These are phyloP conservation scores for Jaltomata sinuosa DNA, from an alignment of 257 asterid species.

Conservation along the genomic window DNA sequence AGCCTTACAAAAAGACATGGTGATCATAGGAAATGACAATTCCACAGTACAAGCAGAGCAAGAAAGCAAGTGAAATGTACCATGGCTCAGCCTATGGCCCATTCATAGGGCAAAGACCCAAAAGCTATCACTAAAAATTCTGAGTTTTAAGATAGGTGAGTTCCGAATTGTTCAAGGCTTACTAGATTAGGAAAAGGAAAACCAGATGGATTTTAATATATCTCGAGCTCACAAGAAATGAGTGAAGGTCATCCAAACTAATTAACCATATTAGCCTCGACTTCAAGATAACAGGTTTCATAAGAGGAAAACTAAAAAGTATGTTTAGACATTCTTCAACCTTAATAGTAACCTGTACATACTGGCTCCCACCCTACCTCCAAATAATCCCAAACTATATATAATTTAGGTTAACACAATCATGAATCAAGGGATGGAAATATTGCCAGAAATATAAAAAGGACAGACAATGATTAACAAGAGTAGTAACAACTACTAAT, in stretches of 20 bases:
- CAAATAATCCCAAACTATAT: background rate
- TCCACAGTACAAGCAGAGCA: background rate
- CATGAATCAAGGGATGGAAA: background rate
- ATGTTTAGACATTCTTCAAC: background rate
- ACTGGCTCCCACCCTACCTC: background rate
- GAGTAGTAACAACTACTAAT: background rate
- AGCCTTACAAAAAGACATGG: background rate
- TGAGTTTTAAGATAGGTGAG: background rate
- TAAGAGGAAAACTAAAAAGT: background rate
- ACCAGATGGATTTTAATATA: background rate
- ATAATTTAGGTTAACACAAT: background rate
- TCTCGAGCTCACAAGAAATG: background rate
- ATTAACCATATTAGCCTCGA: background rate
- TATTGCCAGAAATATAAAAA: background rate
- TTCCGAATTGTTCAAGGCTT: background rate
- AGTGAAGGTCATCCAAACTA: background rate
- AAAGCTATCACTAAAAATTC: conserved; percentile 13
- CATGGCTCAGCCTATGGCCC: background rate
- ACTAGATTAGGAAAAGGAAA: background rate
- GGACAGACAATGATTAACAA: background rate
- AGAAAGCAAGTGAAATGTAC: background rate
- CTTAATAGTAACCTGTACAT: background rate
- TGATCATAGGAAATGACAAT: background rate
- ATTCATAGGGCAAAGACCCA: background rate
- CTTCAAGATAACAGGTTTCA: background rate